phyloP scores from a whole-genome alignment of 108 stramenopile species.

The Aurantiochytrium sp. region DNA sequence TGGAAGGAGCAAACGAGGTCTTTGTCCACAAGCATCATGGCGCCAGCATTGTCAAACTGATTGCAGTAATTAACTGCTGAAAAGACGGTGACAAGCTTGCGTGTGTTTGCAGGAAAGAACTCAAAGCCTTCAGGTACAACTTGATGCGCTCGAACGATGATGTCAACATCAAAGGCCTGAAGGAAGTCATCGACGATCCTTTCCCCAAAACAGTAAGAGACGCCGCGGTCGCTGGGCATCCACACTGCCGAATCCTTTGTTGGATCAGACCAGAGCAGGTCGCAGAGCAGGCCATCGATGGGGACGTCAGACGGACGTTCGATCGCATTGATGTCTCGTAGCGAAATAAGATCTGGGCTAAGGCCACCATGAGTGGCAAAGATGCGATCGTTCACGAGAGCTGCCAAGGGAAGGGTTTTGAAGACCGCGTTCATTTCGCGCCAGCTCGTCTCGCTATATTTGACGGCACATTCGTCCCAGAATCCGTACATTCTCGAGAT shows the following conservation, averaged over 20 bases:
- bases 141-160: slow-evolving; percentile 49
- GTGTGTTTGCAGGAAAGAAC: slow-evolving; percentile 69
- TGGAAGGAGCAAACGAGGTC: slow-evolving; percentile 95
- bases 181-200: slow-evolving; percentile 42
- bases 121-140: slow-evolving; percentile 49
- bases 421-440: slow-evolving; percentile 46
- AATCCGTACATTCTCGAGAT: slow-evolving; percentile 99
- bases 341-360: slow-evolving; percentile 65
- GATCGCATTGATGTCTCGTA: slow-evolving; percentile 71
- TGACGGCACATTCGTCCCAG: slow-evolving; percentile 95
- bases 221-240: slow-evolving; percentile 41
- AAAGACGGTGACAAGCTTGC: slow-evolving; percentile 91
- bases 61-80: slow-evolving; percentile 97
- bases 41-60: slow-evolving; percentile 95
- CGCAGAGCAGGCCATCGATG: slow-evolving; percentile 81
- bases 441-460: slow-evolving; percentile 50
- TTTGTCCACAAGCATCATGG: slow-evolving; percentile 95
- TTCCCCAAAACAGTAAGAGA: slow-evolving; percentile 45
- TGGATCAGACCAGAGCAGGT: slow-evolving; percentile 88
- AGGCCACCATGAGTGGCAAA: slow-evolving; percentile 54
- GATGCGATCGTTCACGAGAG: slow-evolving; percentile 48
- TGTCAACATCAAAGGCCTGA: slow-evolving; percentile 32
- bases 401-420: slow-evolving; percentile 51
- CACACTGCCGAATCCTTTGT: slow-evolving; percentile 55
- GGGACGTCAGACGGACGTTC: slow-evolving; percentile 81